Conservation (phyloP, 306 rosid genomes). For the Castanea sativa region DNA sequence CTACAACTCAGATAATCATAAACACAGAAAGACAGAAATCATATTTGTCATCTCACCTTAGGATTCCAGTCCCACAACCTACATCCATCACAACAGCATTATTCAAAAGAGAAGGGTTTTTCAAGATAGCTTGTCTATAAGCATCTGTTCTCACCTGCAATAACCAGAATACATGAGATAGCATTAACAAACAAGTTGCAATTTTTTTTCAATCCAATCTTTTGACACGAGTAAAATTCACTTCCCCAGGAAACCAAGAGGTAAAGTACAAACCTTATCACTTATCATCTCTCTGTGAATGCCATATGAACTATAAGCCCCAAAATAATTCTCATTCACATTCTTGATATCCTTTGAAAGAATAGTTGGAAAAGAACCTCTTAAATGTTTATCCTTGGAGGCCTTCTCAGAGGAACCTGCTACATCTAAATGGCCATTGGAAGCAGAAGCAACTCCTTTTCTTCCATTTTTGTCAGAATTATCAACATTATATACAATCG, state of each 20-base stretch:
- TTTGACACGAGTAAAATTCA: conserved; percentile 1
- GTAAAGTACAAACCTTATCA: conserved; percentile 62
- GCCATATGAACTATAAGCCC: conserved; percentile 86
- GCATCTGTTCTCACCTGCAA: conserved; percentile 87
- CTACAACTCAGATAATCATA: background rate
- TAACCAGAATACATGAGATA: conserved; percentile 18
- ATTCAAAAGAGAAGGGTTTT: conserved; percentile 75
- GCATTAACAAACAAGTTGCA: conserved; percentile 2
- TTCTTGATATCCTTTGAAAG: conserved; percentile 57
- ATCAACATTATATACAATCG: conserved; percentile 18
- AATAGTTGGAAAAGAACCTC: conserved; percentile 39
- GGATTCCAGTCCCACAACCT: conserved; percentile 94
- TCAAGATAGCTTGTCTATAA: conserved; percentile 73
- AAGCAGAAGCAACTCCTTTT: conserved; percentile 28
- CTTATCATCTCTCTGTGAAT: conserved; percentile 95
- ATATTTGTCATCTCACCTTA: conserved; percentile 58
- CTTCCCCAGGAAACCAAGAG: conserved; percentile 8
- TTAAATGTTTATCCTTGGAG: conserved; percentile 26
- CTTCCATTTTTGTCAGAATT: conserved; percentile 19
- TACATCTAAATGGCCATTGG: conserved; percentile 26
- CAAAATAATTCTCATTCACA: conserved; percentile 79
- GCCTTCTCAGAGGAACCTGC: conserved; percentile 39
- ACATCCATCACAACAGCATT: conserved; percentile 85
- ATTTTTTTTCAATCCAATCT: background rate
- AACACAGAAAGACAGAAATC: conserved; percentile 8